Evolutionary conservation across 257 asterid genomes (phyloP).

Genomic region (Lycium barbarum): DNA sequence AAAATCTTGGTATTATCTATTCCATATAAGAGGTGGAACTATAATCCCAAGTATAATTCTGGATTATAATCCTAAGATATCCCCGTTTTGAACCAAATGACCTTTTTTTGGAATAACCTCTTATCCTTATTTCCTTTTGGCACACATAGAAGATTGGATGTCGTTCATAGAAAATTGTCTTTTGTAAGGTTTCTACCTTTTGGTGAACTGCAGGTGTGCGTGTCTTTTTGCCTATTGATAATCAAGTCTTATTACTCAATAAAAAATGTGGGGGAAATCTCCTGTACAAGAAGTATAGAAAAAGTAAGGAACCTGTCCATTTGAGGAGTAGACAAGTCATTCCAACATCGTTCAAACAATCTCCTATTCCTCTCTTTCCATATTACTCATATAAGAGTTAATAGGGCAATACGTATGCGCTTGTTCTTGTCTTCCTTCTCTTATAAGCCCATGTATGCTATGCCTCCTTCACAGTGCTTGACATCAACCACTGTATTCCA

Average conservation of each 20-base stretch:
- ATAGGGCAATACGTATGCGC: not conserved
- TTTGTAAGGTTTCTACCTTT: not conserved
- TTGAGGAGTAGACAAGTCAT: not conserved
- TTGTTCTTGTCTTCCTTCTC: constrained; percentile 9
- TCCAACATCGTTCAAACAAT: not conserved
- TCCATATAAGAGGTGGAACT: too few relatives aligned
- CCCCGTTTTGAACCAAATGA: too few relatives aligned
- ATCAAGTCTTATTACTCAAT: not conserved
- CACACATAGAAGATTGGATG: too few relatives aligned
- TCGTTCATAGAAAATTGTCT: not conserved
- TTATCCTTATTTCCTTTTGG: too few relatives aligned
- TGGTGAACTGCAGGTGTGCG: not conserved
- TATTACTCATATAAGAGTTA: not conserved
- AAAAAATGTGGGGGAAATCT: not conserved
- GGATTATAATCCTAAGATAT: too few relatives aligned
- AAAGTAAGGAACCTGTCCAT: not conserved
- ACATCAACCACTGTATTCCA: not conserved
- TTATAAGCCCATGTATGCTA: not conserved
- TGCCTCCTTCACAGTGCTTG: not conserved
- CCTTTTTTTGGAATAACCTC: too few relatives aligned
- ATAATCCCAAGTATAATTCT: too few relatives aligned
- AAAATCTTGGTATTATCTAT: too few relatives aligned
- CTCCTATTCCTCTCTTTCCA: constrained; percentile 7
- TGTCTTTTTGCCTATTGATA: not conserved
- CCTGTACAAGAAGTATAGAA: not conserved